Evolutionary conservation across 2,329 filamentous ascomycete species (phyloP), one percentile per base, ranked within the genome.

Genomic region (Stagonosporopsis vannaccii): DNA sequence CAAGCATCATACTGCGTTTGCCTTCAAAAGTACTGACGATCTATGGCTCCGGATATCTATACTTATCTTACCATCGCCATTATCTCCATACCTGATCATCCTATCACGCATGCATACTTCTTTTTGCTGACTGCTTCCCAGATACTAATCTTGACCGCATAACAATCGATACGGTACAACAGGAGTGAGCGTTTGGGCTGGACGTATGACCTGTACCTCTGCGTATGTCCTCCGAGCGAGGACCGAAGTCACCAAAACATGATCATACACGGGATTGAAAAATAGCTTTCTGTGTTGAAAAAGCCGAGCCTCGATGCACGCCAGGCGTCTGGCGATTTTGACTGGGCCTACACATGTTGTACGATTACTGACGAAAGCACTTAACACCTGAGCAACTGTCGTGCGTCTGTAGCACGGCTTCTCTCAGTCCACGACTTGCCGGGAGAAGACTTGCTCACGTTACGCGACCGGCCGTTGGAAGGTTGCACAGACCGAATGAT

Each of bases 401-500:
- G 58, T 60, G 47, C 43, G 17, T 50, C 39, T 43, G 50, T 46
- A 55, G 42, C 42, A 50, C 19, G 49, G 26, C 52, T 47, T 17
- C 15, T 30, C 46, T 20, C 40, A 32, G 39, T 44, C 15, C 15
- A 35, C 50, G 42, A 37, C 30, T 43, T 55, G 32, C 42, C 58
- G 37, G 30, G 52, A 54, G 44, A 45, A 42, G 26, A 20, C 36
- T 48, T 51, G 33, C 17, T 46, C 2, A 20, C 3, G 61, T 61
- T 44, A 48, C 56, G 63, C 64, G 17, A 36, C 46, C n/a, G 45
- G 47, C 56, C 57, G 51, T 59, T 60, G 28, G 12, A 30, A 33
- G 54, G 61, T 66, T 32, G 51, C 55, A 66, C 61, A n/a, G 36
- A 57, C 23, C 45, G 30, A 55, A 39, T 40, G 49, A 45, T 36